These are phyloP conservation scores for Pichia gijzeniarum DNA, from an alignment of 805 yeast genomes.

Conservation along the genomic window DNA sequence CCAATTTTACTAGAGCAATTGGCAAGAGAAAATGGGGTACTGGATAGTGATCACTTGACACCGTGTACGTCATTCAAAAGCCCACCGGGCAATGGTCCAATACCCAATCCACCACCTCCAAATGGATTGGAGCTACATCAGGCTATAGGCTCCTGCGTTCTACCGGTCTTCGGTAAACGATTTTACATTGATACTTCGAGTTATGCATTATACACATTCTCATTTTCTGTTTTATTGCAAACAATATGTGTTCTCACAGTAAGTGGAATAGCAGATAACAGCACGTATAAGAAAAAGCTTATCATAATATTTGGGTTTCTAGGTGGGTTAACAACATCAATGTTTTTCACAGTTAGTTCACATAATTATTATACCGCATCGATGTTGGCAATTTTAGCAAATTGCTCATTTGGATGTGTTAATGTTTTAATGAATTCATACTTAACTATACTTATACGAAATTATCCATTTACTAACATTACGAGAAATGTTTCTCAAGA, in stretches of 20 bases:
- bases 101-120: conserved; percentile 31
- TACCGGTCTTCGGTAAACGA: conserved; percentile 27
- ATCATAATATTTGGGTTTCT: conserved; percentile 49
- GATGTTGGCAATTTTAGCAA: conserved; percentile 52
- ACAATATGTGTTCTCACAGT: conserved; percentile 63
- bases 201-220: conserved; percentile 67
- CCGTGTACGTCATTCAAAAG: conserved; percentile 36
- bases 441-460: conserved; percentile 53
- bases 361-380: conserved; percentile 44
- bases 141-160: conserved; percentile 22
- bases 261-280: conserved; percentile 67
- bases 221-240: conserved; percentile 66
- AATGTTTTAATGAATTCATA: conserved; percentile 76
- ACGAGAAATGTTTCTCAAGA: too few relatives aligned
- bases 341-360: conserved; percentile 34
- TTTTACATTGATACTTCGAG: conserved; percentile 63
- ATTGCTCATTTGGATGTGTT: conserved; percentile 69
- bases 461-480: conserved; percentile 20
- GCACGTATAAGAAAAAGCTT: conserved; percentile 50
- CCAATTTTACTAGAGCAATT: conserved; percentile 65
- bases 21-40: conserved; percentile 69
- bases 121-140: conserved; percentile 11
- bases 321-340: conserved; percentile 52
- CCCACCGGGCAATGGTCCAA: conserved; percentile 22
- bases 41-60: conserved; percentile 47